Base-by-base conservation (phyloP, 2,329 filamentous ascomycete species). In the Zalaria sp. region DNA sequence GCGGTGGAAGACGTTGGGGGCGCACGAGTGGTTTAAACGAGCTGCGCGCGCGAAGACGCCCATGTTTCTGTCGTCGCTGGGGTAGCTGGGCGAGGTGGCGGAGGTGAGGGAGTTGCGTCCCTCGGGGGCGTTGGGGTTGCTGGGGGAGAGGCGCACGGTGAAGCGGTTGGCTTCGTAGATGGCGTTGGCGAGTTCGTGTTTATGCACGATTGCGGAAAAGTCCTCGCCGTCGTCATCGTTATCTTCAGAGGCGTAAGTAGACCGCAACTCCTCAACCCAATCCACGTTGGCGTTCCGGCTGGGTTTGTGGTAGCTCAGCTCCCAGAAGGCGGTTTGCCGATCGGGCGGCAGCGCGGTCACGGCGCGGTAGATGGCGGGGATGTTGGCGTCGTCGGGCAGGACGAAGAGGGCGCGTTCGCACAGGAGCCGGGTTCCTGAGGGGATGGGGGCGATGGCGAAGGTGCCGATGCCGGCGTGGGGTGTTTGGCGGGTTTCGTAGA, bases 141-240 rank as follows among this genome's bases (percentile, higher is more conserved):
- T 41, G 35, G 37, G 32, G 4, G 39, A 5, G 11, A 38, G 38
- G 34, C 43, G 43, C 11, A 48, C 38, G 5, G 46, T 48, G 42
- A 48, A 48, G 39, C 46, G 46, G 25, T 48, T 48, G 3, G 46
- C 46, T 26, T 46, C 46, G 40, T 41, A 48, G 35, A 37, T 46
- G 5, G 42, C 40, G 29, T 29, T 41, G 3, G 46, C 46, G 25
- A 34, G 25, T 18, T 46, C 41, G 37, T 46, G 39, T 7, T 35
- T 34, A 27, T 42, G 37, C 32, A 45, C 40, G 5, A 41, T 37
- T 4, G 38, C 35, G 8, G 45, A 43, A 25, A 47, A 47, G 5
- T 4, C 25, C 7, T 27, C 25, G 25, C 28, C 28, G 25, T 34
- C 32, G 28, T 44, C 42, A 8, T 29, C 37, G 18, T 18, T 2